Base-by-base conservation (phyloP, 75 land plant species). In the Pinus albicaulis region DNA sequence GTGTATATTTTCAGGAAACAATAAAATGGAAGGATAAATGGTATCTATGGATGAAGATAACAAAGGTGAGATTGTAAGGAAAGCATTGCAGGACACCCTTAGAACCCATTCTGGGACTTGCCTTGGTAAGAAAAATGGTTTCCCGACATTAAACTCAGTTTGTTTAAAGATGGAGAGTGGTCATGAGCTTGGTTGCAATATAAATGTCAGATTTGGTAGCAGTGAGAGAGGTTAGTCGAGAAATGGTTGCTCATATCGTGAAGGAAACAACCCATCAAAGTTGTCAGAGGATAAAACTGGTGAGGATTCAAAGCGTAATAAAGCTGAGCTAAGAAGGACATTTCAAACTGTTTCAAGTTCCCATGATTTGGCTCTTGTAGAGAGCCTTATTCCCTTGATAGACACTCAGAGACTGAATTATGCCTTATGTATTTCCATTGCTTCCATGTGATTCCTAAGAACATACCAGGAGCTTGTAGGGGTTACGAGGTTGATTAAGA, bases 391-490 rank as follows among this genome's bases (percentile, higher is more conserved):
- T 55, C 79, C 76, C 16, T 59, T 85, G 76, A 89, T 90, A 4
- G 94, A 96, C 69, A 79, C 78, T 0, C 99, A 90, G 59, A 80
- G 90, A 41, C 86, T 96, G 7, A 96, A 96, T 71, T 94, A 96
- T 84, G 91, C 91, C n/a, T 74, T 96, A 68, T 96, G 99, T 77
- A 89, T 96, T 2, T 84, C 97, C 2, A 76, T 96, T 58, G 99
- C 93, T 66, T 92, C 94, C 12, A 88, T 95, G 16, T 95, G 98
- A 95, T 95, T 95, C 75, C 55, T 95, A 72, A 82, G 85, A 60
- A 80, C 91, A 0, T 81, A 89, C n/a, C 80, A 85, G 61, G 94
- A 93, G 76, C 80, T 95, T 52, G 70, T 76, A 61, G 90, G 92
- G 4, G 89, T 91, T 16, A 94, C 89, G 2, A 76, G 86, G 44